Evolutionary conservation across 306 rosid genomes (phyloP), one percentile per base, ranked within the genome.

Genomic region (Castanea mollissima): DNA sequence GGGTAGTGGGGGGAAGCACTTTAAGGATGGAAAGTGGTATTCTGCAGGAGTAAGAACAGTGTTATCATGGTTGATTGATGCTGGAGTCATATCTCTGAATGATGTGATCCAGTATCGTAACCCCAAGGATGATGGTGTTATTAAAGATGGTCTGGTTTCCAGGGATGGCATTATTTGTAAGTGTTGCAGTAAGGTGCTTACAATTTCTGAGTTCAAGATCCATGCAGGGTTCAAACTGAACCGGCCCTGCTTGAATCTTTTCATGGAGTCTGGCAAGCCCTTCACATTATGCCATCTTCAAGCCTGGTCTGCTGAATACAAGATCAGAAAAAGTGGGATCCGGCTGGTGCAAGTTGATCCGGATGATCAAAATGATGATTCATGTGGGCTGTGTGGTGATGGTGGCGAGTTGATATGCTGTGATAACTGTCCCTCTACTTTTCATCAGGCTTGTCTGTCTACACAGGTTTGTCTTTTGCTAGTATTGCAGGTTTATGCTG

Each of bases 251-350:
- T 81, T 89, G 88, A 93, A 96, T 87, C 92, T 96, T 88, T 93
- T 89, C 85, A 86, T 93, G 94, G 91, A 83, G 79, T 91, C 97
- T 84, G 98, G 97, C 63, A 87, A 90, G 87, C 87, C 98, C 75
- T 93, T 93, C 83, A 89, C 94, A 80, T 81, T 96, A 79, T 90
- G 98, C 87, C 97, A 90, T 86, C 98, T 96, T 90, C 93, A 91
- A 89, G 99, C 99, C 75, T 96, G 99, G 99, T 93, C 99, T 69
- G 89, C 92, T 73, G 99, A 96, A 76, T 96, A 93, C 91, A 91
- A 90, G 84, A 62, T 87, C 75, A 87, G 93, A 85, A 96, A 86
- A 90, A 82, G 82, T 80, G 85, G 83, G 74, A 87, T 76, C 83
- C 91, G 78, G 76, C 82, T 80, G 15, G 89, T 85, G 74, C 82